phyloP scores from a whole-genome alignment of 768 basidiomycete species.

The Russula earlei region DNA sequence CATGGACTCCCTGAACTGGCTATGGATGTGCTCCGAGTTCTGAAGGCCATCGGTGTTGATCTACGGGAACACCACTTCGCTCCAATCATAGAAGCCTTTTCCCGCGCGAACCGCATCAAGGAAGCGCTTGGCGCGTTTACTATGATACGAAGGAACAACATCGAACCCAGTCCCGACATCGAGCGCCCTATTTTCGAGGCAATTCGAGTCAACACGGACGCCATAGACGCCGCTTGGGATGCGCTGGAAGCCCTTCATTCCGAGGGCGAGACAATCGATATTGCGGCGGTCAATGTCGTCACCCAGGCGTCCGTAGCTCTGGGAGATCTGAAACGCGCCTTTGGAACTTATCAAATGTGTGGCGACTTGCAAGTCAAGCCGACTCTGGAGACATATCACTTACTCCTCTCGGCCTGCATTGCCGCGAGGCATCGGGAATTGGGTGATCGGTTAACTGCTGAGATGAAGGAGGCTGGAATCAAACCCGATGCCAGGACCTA shows the following conservation, averaged over 20 bases:
- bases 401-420: slow-evolving; percentile 58
- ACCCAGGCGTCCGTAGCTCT: slow-evolving; percentile 51
- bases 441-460: slow-evolving; percentile 55
- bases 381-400: slow-evolving; percentile 57
- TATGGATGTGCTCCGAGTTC: slow-evolving; percentile 47
- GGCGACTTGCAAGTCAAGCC: slow-evolving; percentile 46
- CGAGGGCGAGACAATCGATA: slow-evolving; percentile 43
- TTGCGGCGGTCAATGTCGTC: slow-evolving; percentile 55
- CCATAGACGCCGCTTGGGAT: slow-evolving; percentile 56
- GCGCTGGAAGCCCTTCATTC: slow-evolving; percentile 51
- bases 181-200: slow-evolving; percentile 42
- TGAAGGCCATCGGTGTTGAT: slow-evolving; percentile 39
- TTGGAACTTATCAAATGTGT: slow-evolving; percentile 65
- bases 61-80: slow-evolving; percentile 69
- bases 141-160: slow-evolving; percentile 46
- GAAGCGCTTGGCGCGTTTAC: slow-evolving; percentile 54
- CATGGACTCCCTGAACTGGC: slow-evolving; percentile 65
- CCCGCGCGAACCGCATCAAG: slow-evolving; percentile 43
- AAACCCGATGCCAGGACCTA: slow-evolving; percentile 53
- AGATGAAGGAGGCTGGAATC: slow-evolving; percentile 52
- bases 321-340: slow-evolving; percentile 63
- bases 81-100: slow-evolving; percentile 67
- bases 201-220: slow-evolving; percentile 39
- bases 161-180: slow-evolving; percentile 43
- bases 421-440: slow-evolving; percentile 49